Base-by-base conservation (phyloP, 2,329 filamentous ascomycete species). In the Thermothelomyces thermophilus region DNA sequence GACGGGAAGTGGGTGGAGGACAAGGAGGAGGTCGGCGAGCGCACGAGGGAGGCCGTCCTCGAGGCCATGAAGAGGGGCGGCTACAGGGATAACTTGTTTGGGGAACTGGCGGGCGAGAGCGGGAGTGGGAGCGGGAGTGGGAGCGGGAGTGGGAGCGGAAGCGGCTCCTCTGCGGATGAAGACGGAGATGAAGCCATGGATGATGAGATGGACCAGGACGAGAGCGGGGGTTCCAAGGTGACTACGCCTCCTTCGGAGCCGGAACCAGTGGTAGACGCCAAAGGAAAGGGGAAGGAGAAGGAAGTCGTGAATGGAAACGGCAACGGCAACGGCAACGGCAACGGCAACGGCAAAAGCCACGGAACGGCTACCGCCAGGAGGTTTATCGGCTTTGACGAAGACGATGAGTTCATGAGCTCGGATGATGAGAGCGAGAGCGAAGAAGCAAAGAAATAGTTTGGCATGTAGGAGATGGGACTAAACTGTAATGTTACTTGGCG, bases 1-100 rank as follows among this genome's bases (percentile, higher is more conserved):
- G 89, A 96, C 62, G 89, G 88, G 0, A 86, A 91, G 64, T 98
- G 91, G 90, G 83, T 97, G 35, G 93, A 98, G 65, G 86, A 89
- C 57, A 95, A 94, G 68, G 90, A 96, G 60, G 90, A 95, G 64
- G 86, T 86, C 22, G 84, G 81, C 57, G 89, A 94, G 70, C 85
- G 86, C 66, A 91, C 90, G 0, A 74, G 87, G 35, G 82, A 87
- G 59, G 87, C 87, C 3, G 86, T 91, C 5, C 63, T 86, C 37
- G 80, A 78, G 42, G 84, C 82, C 7, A 83, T 90, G 72, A 83
- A 81, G 67, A 72, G 75, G 14, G 82, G 82, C 2, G 73, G 74
- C 47, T 80, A 78, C 62, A 79, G 74, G 54, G 82, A 85, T 69
- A 82, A 81, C 34, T 19, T 58, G 45, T 20, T 13, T 24, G 35